These are phyloP conservation scores for Pouteria glomerata DNA, from an alignment of 148 eudicot species.

Conservation along the genomic window DNA sequence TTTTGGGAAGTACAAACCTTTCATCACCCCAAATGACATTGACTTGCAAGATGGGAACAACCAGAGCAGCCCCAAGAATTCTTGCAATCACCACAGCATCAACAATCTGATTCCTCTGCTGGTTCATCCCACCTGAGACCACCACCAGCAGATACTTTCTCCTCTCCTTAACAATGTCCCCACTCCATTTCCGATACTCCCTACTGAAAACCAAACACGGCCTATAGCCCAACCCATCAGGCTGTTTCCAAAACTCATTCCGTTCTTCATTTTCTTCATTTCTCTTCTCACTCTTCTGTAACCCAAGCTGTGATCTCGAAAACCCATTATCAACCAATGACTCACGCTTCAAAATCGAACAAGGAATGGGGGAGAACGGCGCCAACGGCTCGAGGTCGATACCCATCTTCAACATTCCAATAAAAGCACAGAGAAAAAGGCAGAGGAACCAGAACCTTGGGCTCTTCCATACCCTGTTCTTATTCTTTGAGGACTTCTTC, in stretches of 20 bases:
- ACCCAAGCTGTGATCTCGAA: conserved; percentile 10
- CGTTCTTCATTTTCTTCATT: conserved; percentile 13
- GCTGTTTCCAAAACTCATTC: conserved; percentile 70
- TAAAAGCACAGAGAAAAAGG: conserved; percentile 38
- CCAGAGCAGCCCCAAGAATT: conserved; percentile 86
- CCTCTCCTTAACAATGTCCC: conserved; percentile 37
- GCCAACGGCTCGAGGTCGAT: conserved; percentile 36
- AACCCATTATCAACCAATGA: conserved; percentile 16
- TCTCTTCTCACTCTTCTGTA: background rate
- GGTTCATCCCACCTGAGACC: conserved; percentile 91
- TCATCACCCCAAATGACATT: conserved; percentile 96
- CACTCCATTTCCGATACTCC: conserved; percentile 35
- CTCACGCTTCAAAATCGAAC: conserved; percentile 25
- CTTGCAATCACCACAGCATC: conserved; percentile 97
- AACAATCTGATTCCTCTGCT: conserved; percentile 96
- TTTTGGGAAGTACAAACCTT: conserved; percentile 62
- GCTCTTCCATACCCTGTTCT: conserved; percentile 21
- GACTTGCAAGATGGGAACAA: conserved; percentile 87
- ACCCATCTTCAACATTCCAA: conserved; percentile 50
- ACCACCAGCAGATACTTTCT: conserved; percentile 75
- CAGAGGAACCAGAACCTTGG: conserved; percentile 43
- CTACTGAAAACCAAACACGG: conserved; percentile 64
- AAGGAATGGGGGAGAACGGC: conserved; percentile 42
- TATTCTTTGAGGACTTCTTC: conserved; percentile 35
- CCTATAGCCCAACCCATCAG: conserved; percentile 68